Evolutionary conservation across 1,284 basidiomycete genomes (phyloP).

Genomic region (Papiliotrema laurentii): DNA sequence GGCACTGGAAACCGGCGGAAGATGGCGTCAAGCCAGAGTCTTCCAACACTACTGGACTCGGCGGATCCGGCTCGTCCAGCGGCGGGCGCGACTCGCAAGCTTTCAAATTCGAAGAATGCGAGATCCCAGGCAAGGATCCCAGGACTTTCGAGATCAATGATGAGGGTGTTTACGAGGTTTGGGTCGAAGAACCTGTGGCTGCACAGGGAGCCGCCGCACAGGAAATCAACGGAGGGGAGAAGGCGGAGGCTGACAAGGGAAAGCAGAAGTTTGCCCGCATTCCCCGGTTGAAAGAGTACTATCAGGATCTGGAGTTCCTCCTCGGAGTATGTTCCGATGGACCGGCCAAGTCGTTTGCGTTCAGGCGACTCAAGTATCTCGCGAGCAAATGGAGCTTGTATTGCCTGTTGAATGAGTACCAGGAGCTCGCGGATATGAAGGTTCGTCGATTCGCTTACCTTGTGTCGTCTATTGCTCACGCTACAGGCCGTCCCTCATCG

Average conservation of each 20-base stretch:
- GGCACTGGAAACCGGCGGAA: conserved; percentile 68
- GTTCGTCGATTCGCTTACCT: conserved; percentile 10
- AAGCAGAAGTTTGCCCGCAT: conserved; percentile 67
- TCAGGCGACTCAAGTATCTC: conserved; percentile 85
- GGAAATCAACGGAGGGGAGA: too few relatives aligned
- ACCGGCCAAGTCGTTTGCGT: conserved; percentile 94
- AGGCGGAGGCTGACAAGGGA: not conserved
- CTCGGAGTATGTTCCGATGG: conserved; percentile 84
- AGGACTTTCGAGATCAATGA: conserved; percentile 66
- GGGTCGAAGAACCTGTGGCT: conserved; percentile 28
- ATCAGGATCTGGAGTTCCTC: conserved; percentile 89
- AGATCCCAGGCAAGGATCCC: conserved; percentile 56
- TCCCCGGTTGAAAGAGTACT: conserved; percentile 88
- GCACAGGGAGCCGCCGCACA: not conserved
- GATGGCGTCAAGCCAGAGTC: conserved; percentile 43
- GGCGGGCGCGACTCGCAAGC: conserved; percentile 47
- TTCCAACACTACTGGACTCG: conserved; percentile 1
- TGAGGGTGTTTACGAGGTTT: conserved; percentile 82
- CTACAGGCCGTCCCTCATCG: conserved; percentile 65
- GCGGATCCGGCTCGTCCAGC: conserved; percentile 22
- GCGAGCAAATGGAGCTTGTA: conserved; percentile 97
- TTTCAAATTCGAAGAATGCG: conserved; percentile 65
- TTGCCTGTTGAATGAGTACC: conserved; percentile 84
- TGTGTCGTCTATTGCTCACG: not conserved
- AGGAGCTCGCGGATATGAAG: conserved; percentile 96